phyloP scores from a whole-genome alignment of 148 eudicot genomes.

The Silene latifolia region DNA sequence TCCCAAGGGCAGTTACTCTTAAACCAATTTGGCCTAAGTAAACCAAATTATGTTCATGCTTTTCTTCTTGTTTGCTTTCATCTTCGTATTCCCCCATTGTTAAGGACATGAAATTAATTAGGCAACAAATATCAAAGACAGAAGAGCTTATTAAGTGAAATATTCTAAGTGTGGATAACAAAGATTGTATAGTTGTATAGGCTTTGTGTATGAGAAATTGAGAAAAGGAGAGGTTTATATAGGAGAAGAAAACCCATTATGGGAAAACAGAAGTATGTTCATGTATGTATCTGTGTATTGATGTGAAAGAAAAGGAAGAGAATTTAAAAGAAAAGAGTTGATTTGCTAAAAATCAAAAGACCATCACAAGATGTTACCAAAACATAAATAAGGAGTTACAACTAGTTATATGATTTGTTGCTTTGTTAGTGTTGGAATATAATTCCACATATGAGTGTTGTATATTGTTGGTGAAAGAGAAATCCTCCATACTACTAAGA shows the following conservation, averaged over 20 bases:
- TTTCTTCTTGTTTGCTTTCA: not conserved
- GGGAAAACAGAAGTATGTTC: too few relatives aligned
- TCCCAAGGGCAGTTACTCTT: slow-evolving; percentile 34
- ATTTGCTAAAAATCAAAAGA: not conserved
- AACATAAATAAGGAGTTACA: too few relatives aligned
- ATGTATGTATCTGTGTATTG: not conserved
- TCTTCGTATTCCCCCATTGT: slow-evolving; percentile 21
- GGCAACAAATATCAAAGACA: too few relatives aligned
- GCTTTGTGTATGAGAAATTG: not conserved
- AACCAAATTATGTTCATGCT: not conserved
- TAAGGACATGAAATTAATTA: too few relatives aligned
- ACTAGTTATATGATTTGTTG: too few relatives aligned
- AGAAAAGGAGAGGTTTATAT: slow-evolving; percentile 1
- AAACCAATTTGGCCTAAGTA: slow-evolving; percentile 24
- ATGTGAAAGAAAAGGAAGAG: not conserved
- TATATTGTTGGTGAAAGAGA: too few relatives aligned
- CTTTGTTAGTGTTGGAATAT: too few relatives aligned
- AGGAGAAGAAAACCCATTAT: slow-evolving; percentile 4
- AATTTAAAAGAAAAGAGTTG: not conserved
- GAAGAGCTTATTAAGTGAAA: too few relatives aligned
- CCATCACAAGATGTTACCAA: slow-evolving; percentile 8
- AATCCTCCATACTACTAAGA: too few relatives aligned
- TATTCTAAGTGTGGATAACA: too few relatives aligned
- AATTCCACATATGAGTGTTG: too few relatives aligned
- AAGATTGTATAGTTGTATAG: too few relatives aligned